Conservation (phyloP, 768 basidiomycete species). For the Kwoniella pini region DNA sequence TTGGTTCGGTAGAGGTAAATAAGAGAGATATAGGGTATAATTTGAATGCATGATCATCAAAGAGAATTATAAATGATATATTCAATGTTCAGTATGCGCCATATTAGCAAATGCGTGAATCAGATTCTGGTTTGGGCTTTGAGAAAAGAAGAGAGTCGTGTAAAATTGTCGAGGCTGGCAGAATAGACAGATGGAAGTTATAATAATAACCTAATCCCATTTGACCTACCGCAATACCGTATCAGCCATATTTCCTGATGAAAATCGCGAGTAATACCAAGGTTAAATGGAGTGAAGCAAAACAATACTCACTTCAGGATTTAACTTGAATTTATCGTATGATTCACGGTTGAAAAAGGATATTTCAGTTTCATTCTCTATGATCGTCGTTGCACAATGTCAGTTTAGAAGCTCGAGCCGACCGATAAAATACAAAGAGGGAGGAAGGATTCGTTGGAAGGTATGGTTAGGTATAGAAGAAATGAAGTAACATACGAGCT, state of each 20-base stretch:
- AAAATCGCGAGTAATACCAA: too few relatives aligned
- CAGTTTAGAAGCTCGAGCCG: not conserved
- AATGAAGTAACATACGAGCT: slow-evolving; percentile 70
- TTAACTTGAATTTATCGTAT: slow-evolving; percentile 76
- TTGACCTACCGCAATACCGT: too few relatives aligned
- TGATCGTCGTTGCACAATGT: not conserved
- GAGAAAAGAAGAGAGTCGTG: too few relatives aligned
- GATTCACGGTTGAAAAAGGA: slow-evolving; percentile 79
- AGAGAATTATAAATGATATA: slow-evolving; percentile 8
- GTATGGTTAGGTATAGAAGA: too few relatives aligned
- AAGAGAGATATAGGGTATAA: slow-evolving; percentile 8
- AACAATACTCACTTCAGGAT: slow-evolving; percentile 68
- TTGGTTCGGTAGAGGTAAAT: slow-evolving; percentile 41
- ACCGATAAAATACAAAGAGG: too few relatives aligned
- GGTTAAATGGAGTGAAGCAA: too few relatives aligned
- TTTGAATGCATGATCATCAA: not conserved
- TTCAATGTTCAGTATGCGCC: too few relatives aligned
- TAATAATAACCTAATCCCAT: slow-evolving; percentile 21
- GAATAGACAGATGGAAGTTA: too few relatives aligned
- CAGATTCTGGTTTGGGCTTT: too few relatives aligned
- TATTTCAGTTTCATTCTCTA: slow-evolving; percentile 95
- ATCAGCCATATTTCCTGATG: too few relatives aligned
- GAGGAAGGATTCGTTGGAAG: too few relatives aligned
- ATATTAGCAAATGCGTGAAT: not conserved
- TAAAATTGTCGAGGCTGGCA: too few relatives aligned